A percentile compares a stretch with the other conserved stretches of the same genome.
Evolutionary conservation across 768 basidiomycete species (phyloP).

Genomic region (Galerina sulciceps): DNA sequence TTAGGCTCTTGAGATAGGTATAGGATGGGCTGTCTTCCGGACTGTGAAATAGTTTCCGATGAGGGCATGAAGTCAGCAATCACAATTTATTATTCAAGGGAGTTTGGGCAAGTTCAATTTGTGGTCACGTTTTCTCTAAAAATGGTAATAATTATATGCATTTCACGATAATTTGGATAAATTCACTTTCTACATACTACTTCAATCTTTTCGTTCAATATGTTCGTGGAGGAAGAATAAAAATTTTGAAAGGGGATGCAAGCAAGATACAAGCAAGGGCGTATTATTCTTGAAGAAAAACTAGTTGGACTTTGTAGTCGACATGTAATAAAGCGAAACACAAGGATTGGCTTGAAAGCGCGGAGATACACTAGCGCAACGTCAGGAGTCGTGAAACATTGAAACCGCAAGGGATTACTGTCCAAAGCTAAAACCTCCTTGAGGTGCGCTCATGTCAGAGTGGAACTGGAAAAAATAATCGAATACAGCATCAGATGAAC

Average conservation of each 20-base stretch:
- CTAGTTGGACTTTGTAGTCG: conserved; percentile 9
- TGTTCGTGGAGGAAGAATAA: neutral
- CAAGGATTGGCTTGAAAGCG: conserved; percentile 4
- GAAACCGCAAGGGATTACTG: conserved; percentile 44
- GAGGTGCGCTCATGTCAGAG: conserved; percentile 83
- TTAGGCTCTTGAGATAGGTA: neutral
- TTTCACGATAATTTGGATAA: neutral
- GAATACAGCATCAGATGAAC: conserved; percentile 12
- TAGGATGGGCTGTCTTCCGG: neutral
- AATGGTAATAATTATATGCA: neutral
- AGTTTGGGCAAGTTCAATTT: too few species aligned
- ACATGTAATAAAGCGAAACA: conserved; percentile 8
- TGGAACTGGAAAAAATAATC: conserved; percentile 62
- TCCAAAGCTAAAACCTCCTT: conserved; percentile 96
- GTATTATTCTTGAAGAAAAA: conserved; percentile 22
- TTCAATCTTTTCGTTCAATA: too few species aligned
- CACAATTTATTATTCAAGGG: too few species aligned
- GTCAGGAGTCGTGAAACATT: conserved; percentile 21
- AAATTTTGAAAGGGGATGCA: conserved; percentile 2
- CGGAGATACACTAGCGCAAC: conserved; percentile 12
- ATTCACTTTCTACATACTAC: too few species aligned
- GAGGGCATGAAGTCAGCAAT: conserved; percentile 3
- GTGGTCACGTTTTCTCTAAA: conserved; percentile 3
- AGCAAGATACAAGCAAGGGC: conserved; percentile 26
- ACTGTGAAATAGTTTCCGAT: too few species aligned